Base-by-base conservation (phyloP, 208 protist genomes). In the Trypanosoma rangeli region DNA sequence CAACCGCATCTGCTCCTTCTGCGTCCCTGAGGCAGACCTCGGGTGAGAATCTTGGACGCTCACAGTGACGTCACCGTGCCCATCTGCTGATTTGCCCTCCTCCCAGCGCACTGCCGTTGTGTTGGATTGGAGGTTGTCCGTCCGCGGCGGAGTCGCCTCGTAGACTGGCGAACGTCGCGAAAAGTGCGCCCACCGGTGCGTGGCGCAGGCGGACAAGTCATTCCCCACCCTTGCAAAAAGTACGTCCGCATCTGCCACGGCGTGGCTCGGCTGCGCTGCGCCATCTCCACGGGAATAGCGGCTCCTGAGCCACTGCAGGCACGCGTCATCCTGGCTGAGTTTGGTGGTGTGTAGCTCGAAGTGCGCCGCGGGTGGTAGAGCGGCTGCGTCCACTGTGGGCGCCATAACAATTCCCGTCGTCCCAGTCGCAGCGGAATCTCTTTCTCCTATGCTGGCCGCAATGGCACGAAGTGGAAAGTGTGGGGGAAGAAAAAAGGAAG, bases 141-240 rank as follows among this genome's bases (percentile, higher is more conserved):
- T 15, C 1, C 4, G 5, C 13, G 7, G 42, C 42, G 55, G 3
- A 24, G 37, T 24, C 46, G 61, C 69, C 24, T 44, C 28, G 28
- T 76, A 70, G 3, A 79, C 68, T 39, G 82, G 73, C 16, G 82
- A 87, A 5, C 70, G 76, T n/a, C 80, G 77, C 33, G 82, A 64
- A 31, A 90, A 87, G 29, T 59, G 39, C 0, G 64, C 58, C 85
- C 85, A 90, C 0, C 82, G 74, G 29, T 82, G 70, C 7, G 70
- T 61, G 29, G 73, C 68, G 64, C 85, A 90, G 26, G 82, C 85
- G 7, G 42, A 26, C 0, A 87, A 35, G 50, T 90, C 85, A 66
- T 90, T 87, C 33, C 75, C 59, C 4, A 90, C 9, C 1, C 54
- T 58, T 28, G 56, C 62, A 22, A 69, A 39, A 66, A 50, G 29